phyloP scores from a whole-genome alignment of 2,329 filamentous ascomycete genomes.

The Mycogone perniciosa region DNA sequence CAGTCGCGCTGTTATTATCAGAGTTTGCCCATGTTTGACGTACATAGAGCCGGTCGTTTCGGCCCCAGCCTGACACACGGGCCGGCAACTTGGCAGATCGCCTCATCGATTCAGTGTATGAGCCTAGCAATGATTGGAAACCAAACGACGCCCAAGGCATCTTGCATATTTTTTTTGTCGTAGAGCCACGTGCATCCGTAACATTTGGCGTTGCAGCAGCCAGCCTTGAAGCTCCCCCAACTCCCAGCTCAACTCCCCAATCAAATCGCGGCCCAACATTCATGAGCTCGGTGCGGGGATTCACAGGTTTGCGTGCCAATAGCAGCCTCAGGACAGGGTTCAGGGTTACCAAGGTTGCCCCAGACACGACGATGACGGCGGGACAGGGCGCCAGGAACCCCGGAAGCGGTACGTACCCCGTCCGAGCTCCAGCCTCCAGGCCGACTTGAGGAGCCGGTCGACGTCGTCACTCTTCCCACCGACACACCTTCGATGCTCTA shows the following conservation, averaged over 20 bases:
- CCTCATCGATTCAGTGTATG: too few species aligned
- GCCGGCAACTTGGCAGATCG: too few species aligned
- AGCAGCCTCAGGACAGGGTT: conserved; percentile 1
- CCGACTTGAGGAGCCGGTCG: background rate
- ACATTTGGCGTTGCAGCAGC: background rate
- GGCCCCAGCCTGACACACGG: too few species aligned
- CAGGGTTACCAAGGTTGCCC: conserved; percentile 1
- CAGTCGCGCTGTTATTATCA: too few species aligned
- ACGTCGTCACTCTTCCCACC: conserved; percentile 2
- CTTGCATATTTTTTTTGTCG: background rate
- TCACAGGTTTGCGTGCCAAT: conserved; percentile 3
- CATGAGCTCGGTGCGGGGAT: too few species aligned
- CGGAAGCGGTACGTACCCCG: conserved; percentile 9
- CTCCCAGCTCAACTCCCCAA: background rate
- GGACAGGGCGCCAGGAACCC: conserved; percentile 9
- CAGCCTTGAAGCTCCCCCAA: conserved; percentile 2
- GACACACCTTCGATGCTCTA: background rate
- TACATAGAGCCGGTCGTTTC: too few species aligned
- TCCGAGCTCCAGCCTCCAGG: background rate
- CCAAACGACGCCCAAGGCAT: too few species aligned
- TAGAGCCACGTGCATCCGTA: conserved; percentile 6
- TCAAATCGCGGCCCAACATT: too few species aligned
- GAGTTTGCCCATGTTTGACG: too few species aligned
- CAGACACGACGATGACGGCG: conserved; percentile 12
- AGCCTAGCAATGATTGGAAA: too few species aligned